Conservation (phyloP, 805 yeast genomes). For the Tetrapisispora namnaoensis region DNA sequence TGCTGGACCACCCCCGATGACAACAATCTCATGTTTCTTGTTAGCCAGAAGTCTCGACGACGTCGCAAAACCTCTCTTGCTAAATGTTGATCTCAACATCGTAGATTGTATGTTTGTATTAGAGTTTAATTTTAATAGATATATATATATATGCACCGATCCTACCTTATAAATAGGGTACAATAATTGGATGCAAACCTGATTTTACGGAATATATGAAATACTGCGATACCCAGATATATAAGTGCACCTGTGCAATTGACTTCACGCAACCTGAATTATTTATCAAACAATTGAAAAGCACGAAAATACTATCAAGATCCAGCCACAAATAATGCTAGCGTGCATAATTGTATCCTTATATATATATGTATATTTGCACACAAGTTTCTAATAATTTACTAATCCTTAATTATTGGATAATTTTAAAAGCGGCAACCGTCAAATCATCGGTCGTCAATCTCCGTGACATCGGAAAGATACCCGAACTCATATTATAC, state of each 20-base stretch:
- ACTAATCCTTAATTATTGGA: neutral
- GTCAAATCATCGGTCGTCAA: neutral
- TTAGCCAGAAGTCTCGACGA: neutral
- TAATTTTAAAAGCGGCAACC: neutral
- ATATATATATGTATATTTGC: no score
- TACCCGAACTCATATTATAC: neutral
- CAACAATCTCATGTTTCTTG: conserved; percentile 66
- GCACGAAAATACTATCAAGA: no score
- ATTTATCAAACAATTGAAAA: no score
- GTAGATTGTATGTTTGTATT: neutral
- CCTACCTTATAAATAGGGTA: no score
- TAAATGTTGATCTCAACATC: conserved; percentile 1
- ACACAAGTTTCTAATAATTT: no score
- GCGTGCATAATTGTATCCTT: no score
- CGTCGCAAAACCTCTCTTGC: neutral
- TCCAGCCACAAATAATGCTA: no score
- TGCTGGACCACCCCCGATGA: conserved; percentile 99
- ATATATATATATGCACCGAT: no score
- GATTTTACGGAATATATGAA: neutral
- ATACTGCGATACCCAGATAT: neutral
- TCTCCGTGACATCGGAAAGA: neutral
- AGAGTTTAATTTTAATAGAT: no score
- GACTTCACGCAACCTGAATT: neutral
- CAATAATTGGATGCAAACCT: no score
- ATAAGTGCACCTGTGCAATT: neutral